Evolutionary conservation across 768 basidiomycete genomes (phyloP), one percentile per base, ranked within the genome.

Genomic region (Mycena kentingensis): DNA sequence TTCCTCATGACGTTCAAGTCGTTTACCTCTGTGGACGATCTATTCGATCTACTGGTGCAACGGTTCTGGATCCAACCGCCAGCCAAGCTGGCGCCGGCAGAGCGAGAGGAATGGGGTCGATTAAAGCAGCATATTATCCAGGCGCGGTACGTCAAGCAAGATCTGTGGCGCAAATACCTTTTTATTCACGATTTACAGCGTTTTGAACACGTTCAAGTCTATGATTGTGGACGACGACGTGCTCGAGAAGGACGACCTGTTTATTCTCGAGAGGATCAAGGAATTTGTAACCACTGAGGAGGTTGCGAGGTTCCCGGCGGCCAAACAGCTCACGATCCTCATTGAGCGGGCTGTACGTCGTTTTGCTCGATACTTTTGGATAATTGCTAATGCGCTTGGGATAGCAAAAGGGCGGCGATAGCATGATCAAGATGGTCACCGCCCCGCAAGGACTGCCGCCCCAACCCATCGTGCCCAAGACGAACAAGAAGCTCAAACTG

Each of bases 1-100:
- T 98, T 98, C 80, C 71, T 98, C 58, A 87, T 97, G 83, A 97
- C 96, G 1, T 97, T 92, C 77, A 92, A 94, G 64, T 94, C 93
- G 1, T 98, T 98, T 69, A 91, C 90, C 15, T 86, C 85, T 5
- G 74, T 90, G 38, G 82, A 90, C 50, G 87, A 93, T 42, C 73
- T 98, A 8, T 87, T 96, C 49, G 85, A 93, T 52, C 76, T 88
- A 16, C 83, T 98, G 18, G 80, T 89, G 6, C 77, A 80, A 37
- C 84, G 96, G 16, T 98, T 93, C 71, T 77, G 79, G 61, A 86
- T 94, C 24, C 76, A 81, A 43, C 78, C 90, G 21, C 96, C 94
- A 0, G 76, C 79, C 5, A 84, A 80, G 5, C 64, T 98, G 31
- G 77, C 73, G 8, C 69, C 75, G 1, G 61, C 73, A 5, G 87